A percentile compares a stretch with the other conserved stretches of the same genome.
phyloP scores from a whole-genome alignment of 2,329 filamentous ascomycete species.

The Epichloe coenophiala region DNA sequence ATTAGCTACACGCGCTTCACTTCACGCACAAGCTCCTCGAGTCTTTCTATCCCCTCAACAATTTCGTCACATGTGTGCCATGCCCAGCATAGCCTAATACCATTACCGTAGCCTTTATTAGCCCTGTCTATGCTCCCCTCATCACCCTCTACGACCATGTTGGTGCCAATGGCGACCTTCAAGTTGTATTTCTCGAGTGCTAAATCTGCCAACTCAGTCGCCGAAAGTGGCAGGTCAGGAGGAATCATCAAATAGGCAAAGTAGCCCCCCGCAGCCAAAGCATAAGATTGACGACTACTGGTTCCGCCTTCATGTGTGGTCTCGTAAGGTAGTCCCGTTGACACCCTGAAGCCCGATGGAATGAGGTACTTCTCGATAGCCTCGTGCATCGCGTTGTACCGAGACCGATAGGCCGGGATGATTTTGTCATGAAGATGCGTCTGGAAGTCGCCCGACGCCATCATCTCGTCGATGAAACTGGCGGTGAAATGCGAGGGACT shows the following conservation, averaged over 20 bases:
- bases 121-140: conserved; percentile 20
- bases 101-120: conserved; percentile 38
- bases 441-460: conserved; percentile 8
- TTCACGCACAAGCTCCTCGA: conserved; percentile 23
- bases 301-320: not conserved
- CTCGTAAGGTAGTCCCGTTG: conserved; percentile 7
- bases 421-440: conserved; percentile 9
- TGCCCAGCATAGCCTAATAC: conserved; percentile 55
- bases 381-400: conserved; percentile 9
- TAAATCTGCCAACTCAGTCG: not conserved
- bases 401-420: conserved; percentile 9
- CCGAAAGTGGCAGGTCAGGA: not conserved
- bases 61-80: conserved; percentile 57
- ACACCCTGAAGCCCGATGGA: conserved; percentile 8
- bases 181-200: conserved; percentile 52
- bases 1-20: not conserved
- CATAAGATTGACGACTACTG: not conserved
- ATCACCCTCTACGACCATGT: conserved; percentile 56
- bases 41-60: conserved; percentile 51
- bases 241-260: not conserved
- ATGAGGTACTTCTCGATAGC: conserved; percentile 9
- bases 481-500: conserved; percentile 24
- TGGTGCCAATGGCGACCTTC: conserved; percentile 51
- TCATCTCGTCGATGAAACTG: conserved; percentile 8
- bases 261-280: conserved; percentile 1